Evolutionary conservation across 1,284 basidiomycete genomes (phyloP), one percentile per base, ranked within the genome.

Genomic region (Leccinum angustisporum): DNA sequence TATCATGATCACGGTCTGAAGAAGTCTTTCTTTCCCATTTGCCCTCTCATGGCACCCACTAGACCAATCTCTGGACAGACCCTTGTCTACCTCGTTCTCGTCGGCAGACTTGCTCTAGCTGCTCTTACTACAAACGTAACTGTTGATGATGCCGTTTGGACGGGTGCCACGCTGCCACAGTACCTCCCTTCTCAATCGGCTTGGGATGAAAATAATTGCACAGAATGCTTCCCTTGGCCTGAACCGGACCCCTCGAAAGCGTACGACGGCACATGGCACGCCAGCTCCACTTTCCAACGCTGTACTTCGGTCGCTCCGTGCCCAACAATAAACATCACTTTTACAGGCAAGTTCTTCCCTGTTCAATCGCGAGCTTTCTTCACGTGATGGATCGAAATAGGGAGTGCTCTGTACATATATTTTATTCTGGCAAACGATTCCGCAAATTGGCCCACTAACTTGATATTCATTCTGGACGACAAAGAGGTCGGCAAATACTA

Each of bases 321-420:
- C 5, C 40, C 40, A 30, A 38, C 38, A 1, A 38, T 71, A 25
- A 27, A 65, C 7, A 55, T 66, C 30, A 61, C 55, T 16, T 70
- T 69, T 3, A 61, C 33, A 46, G 67, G 68, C 58, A 40, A 1
- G 59, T 38, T 6, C 7, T 8, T 18, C 30, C 11, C 25, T 51
- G 2, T 51, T 16, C 1, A 27, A 51, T 51, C 25, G 25, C 25
- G 25, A 51, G 48, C 25, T 25, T 51, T 54, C n/a, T 11, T 34
- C 31, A 58, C 11, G 30, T 16, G 4, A 33, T 18, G 13, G 3
- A 18, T 34, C 16, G 9, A 13, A 18, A 33, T 31, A 54, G 68
- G 69, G 18, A 68, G 34, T 25, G 67, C 51, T 1, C 0, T 70
- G 13, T 68, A 70, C 6, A 65, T 70, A 34, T 68, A 69, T 46